A percentile compares a stretch with the other conserved stretches of the same genome.
These are phyloP conservation scores for Suhomyces coccinellae DNA, from an alignment of 1,139 yeast species.

Conservation along the genomic window DNA sequence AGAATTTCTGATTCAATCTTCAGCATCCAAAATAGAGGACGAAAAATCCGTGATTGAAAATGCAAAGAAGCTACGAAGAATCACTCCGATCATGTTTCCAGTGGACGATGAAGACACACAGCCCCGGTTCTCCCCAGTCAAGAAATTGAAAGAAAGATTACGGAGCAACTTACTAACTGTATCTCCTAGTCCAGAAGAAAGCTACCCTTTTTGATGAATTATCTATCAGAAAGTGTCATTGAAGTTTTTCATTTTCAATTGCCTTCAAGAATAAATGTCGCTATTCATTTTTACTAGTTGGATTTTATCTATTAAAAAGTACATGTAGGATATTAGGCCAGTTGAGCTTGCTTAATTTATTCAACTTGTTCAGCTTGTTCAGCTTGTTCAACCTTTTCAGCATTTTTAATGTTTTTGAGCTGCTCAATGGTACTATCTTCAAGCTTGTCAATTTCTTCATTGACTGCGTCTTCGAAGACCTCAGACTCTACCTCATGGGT, in stretches of 20 bases:
- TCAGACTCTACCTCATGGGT: conserved; percentile 13
- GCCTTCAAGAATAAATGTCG: too few relatives aligned
- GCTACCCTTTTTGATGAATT: neutral
- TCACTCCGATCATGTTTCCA: conserved; percentile 44
- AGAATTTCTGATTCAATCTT: conserved; percentile 5
- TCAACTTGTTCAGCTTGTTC: too few relatives aligned
- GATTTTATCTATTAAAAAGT: too few relatives aligned
- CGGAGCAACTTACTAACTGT: conserved; percentile 10
- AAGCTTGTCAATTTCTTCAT: conserved; percentile 14
- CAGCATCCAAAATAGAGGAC: conserved; percentile 14
- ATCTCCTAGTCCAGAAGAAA: conserved; percentile 11
- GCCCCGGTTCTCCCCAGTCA: conserved; percentile 37
- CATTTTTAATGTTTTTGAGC: too few relatives aligned
- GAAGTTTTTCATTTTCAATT: neutral
- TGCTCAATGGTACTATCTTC: conserved; percentile 4
- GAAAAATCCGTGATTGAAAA: conserved; percentile 32
- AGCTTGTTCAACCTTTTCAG: too few relatives aligned
- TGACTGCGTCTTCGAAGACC: conserved; percentile 11
- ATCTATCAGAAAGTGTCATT: neutral
- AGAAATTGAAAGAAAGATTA: conserved; percentile 28
- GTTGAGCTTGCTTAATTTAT: too few relatives aligned
- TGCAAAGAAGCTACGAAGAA: conserved; percentile 38
- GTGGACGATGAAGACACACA: conserved; percentile 29
- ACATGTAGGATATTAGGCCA: too few relatives aligned
- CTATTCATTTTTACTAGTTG: too few relatives aligned